phyloP scores from a whole-genome alignment of 1,284 basidiomycete genomes.

The Trichosporon asahii region DNA sequence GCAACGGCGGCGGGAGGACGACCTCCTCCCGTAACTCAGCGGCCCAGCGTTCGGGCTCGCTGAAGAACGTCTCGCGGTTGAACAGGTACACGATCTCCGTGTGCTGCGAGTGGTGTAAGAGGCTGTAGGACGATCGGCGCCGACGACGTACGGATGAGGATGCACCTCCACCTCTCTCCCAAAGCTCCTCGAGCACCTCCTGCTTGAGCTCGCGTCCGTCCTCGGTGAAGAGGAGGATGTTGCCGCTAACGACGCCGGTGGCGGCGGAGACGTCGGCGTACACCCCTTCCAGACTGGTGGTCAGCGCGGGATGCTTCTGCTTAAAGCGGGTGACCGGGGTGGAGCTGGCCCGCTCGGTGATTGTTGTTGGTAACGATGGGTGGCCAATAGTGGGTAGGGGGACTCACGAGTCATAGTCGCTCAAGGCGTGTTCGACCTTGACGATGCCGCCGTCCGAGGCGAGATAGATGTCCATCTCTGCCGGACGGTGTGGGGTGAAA shows the following conservation, averaged over 20 bases:
- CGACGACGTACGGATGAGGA: slow-evolving; percentile 26
- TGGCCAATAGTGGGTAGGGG: neutral
- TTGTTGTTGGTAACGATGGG: neutral
- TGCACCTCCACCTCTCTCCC: slow-evolving; percentile 33
- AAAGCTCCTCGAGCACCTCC: slow-evolving; percentile 39
- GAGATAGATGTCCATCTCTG: slow-evolving; percentile 40
- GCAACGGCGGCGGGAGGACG: slow-evolving; percentile 37
- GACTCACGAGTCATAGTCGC: slow-evolving; percentile 42
- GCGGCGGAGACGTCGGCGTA: slow-evolving; percentile 29
- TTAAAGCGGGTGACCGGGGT: neutral
- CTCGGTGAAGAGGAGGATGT: slow-evolving; percentile 46
- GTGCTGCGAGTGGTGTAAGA: neutral
- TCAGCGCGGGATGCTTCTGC: slow-evolving; percentile 8
- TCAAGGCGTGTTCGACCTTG: slow-evolving; percentile 30
- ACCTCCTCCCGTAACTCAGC: slow-evolving; percentile 40
- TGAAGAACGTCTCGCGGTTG: slow-evolving; percentile 48
- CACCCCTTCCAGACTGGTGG: slow-evolving; percentile 39
- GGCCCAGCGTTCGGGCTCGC: slow-evolving; percentile 42
- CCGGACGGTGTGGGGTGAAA: neutral
- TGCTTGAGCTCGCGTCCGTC: slow-evolving; percentile 43
- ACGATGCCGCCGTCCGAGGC: slow-evolving; percentile 44
- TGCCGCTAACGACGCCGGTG: slow-evolving; percentile 31
- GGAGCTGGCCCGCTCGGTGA: neutral
- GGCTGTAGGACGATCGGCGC: slow-evolving; percentile 7
- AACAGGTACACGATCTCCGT: slow-evolving; percentile 36